phyloP scores from a whole-genome alignment of 2,329 filamentous ascomycete species.

The Exophiala phaeomuriformis region DNA sequence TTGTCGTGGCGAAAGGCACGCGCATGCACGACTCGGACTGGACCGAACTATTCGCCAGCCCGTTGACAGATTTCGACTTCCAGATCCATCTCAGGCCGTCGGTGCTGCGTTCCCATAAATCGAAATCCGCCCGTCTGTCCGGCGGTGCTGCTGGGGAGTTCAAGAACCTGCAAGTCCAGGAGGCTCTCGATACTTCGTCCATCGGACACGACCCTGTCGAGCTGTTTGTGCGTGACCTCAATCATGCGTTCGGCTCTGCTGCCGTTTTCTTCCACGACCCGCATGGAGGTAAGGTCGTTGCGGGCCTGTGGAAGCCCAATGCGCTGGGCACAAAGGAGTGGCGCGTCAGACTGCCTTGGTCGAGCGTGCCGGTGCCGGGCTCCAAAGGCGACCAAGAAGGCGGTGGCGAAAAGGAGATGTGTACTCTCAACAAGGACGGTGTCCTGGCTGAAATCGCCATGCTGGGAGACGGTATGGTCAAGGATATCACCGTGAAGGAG shows the following conservation, averaged over 20 bases:
- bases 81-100: constrained; percentile 60
- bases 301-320: constrained; percentile 59
- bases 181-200: constrained; percentile 36
- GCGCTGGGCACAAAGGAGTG: constrained; percentile 50
- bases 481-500: constrained; percentile 19
- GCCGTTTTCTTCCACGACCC: constrained; percentile 71
- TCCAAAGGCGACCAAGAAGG: constrained; percentile 30
- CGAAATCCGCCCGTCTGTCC: not conserved
- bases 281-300: constrained; percentile 47
- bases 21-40: constrained; percentile 43
- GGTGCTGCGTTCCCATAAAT: constrained; percentile 31
- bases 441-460: constrained; percentile 67
- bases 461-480: constrained; percentile 33
- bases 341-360: constrained; percentile 64
- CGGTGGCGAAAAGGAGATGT: constrained; percentile 41
- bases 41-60: constrained; percentile 62
- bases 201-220: constrained; percentile 55
- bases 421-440: constrained; percentile 59
- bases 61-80: constrained; percentile 74
- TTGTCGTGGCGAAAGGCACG: constrained; percentile 49
- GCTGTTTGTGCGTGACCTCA: constrained; percentile 61
- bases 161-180: constrained; percentile 66
- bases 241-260: constrained; percentile 57
- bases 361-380: constrained; percentile 49
- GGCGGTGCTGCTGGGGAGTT: constrained; percentile 45